Evolutionary conservation across 2,329 filamentous ascomycete genomes (phyloP).

Genomic region (Aspergillus caelatus): DNA sequence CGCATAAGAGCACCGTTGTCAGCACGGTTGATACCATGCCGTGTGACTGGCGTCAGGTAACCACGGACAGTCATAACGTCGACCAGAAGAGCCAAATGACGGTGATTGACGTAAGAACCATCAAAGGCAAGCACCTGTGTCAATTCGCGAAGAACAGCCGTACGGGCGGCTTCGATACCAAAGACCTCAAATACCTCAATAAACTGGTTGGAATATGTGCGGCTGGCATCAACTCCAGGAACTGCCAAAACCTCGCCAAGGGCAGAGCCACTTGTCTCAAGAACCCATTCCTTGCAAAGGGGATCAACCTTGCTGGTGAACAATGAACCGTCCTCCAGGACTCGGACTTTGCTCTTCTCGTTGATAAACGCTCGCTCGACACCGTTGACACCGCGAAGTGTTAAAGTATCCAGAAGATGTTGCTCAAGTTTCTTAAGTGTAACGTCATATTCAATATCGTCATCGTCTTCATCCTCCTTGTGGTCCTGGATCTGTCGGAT

Average conservation of each 20-base stretch:
- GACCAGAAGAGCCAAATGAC: conserved; percentile 90
- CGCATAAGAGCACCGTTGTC: conserved; percentile 98
- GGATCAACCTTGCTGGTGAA: conserved; percentile 72
- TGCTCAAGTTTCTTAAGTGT: conserved; percentile 91
- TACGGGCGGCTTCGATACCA: conserved; percentile 91
- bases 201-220: conserved; percentile 94
- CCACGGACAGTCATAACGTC: conserved; percentile 98
- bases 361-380: conserved; percentile 94
- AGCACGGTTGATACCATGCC: conserved; percentile 96
- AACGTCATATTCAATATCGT: conserved; percentile 79
- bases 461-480: conserved; percentile 74
- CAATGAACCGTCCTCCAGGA: conserved; percentile 70
- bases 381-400: conserved; percentile 84
- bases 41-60: conserved; percentile 91
- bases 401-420: conserved; percentile 87
- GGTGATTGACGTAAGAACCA: conserved; percentile 98
- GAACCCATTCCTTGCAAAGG: conserved; percentile 86
- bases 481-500: conserved; percentile 75
- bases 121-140: conserved; percentile 94
- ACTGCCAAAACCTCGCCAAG: conserved; percentile 82
- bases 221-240: conserved; percentile 80
- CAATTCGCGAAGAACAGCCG: conserved; percentile 83
- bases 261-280: conserved; percentile 91
- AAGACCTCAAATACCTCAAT: conserved; percentile 94
- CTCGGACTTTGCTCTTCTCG: conserved; percentile 70